A percentile compares a stretch with the other conserved stretches of the same genome.
phyloP scores from a whole-genome alignment of 305 asterid species.

The Solanum hybrid region DNA sequence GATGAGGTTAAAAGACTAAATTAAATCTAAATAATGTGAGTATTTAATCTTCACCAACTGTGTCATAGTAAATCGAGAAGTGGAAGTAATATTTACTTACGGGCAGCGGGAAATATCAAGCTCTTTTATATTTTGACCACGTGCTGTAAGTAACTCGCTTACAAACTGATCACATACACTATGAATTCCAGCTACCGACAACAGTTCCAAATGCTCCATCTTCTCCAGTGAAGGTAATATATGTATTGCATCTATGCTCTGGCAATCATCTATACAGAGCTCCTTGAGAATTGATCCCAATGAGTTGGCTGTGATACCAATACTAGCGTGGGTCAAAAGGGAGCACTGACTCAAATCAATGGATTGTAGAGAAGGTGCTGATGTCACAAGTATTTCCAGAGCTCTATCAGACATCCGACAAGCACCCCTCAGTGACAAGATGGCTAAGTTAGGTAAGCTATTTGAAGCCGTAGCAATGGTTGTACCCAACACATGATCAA shows the following conservation, averaged over 20 bases:
- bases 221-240: constrained; percentile 45
- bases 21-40: background rate
- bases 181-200: constrained; percentile 63
- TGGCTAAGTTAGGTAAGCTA: constrained; percentile 38
- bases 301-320: constrained; percentile 37
- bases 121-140: constrained; percentile 57
- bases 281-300: constrained; percentile 67
- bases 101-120: constrained; percentile 57
- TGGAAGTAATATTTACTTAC: constrained; percentile 44
- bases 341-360: constrained; percentile 69
- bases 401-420: constrained; percentile 60
- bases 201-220: constrained; percentile 50
- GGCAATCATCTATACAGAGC: constrained; percentile 65
- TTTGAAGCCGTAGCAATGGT: constrained; percentile 21
- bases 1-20: constrained; percentile 7
- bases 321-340: constrained; percentile 46
- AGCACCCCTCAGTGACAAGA: constrained; percentile 81
- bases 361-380: constrained; percentile 58
- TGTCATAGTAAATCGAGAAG: background rate
- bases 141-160: constrained; percentile 21
- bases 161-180: constrained; percentile 52
- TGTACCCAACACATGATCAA: constrained; percentile 37
- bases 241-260: constrained; percentile 38
- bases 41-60: background rate
- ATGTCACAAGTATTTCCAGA: constrained; percentile 33